Evolutionary conservation across 2,329 filamentous ascomycete species (phyloP).

Genomic region (Colletotrichum sp.): DNA sequence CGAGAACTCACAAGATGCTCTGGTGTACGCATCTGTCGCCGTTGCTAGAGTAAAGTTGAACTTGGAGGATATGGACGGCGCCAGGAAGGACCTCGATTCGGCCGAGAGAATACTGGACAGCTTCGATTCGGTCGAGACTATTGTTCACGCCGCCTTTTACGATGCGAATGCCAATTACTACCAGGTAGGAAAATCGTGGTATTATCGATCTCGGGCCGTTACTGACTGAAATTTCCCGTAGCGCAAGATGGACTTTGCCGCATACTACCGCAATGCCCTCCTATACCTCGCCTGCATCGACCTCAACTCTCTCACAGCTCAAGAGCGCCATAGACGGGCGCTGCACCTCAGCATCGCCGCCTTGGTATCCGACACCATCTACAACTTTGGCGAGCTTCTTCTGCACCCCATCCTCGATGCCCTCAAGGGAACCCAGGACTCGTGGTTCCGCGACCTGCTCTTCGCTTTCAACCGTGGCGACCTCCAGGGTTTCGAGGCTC

Average conservation of each 20-base stretch:
- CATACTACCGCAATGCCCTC: conserved; percentile 96
- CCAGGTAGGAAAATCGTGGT: conserved; percentile 58
- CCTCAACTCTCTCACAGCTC: conserved; percentile 72
- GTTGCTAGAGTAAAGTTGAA: conserved; percentile 87
- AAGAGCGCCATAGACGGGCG: conserved; percentile 81
- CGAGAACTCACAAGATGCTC: conserved; percentile 91
- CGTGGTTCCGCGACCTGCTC: conserved; percentile 93
- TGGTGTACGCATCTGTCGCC: conserved; percentile 91
- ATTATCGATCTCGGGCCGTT: not conserved
- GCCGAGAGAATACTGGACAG: conserved; percentile 87
- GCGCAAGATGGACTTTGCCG: conserved; percentile 87
- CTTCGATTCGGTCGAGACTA: conserved; percentile 94
- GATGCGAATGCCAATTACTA: conserved; percentile 94
- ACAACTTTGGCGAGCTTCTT: conserved; percentile 99
- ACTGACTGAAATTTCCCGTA: conserved; percentile 41
- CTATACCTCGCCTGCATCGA: conserved; percentile 98
- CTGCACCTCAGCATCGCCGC: conserved; percentile 94
- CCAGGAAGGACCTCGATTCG: conserved; percentile 84
- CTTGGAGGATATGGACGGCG: conserved; percentile 79
- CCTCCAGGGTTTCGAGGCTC: conserved; percentile 81
- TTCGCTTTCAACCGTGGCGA: conserved; percentile 98
- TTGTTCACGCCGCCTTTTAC: conserved; percentile 97
- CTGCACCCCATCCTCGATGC: conserved; percentile 94
- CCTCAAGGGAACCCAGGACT: conserved; percentile 72
- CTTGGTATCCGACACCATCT: conserved; percentile 91